Base-by-base conservation (phyloP, 768 basidiomycete species). In the Podaxis carcinomalis region DNA sequence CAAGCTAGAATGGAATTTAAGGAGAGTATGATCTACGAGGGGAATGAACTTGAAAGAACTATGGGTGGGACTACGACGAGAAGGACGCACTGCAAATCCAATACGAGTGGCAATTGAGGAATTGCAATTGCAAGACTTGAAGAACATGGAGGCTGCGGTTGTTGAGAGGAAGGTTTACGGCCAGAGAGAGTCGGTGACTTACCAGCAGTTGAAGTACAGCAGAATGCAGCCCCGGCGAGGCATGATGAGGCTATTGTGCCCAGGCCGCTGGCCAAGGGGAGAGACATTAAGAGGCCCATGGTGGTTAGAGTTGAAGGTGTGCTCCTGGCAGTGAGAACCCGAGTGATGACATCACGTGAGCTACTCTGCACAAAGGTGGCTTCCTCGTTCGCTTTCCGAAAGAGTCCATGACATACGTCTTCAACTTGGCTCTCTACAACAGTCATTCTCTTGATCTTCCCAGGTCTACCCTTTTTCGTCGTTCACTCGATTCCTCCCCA, bases 71-170 rank as follows among this genome's bases (percentile, higher is more conserved):
- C 10, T 37, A 9, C 55, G 44, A 14, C 32, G 37, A 21, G 39
- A 16, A 16, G 42, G 39, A 25, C 19, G 2, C 35, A 19, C 23
- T 9, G 35, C 52, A 56, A 54, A 72, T 36, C 95, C 95, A 60
- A 98, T 89, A 69, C 95, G 89, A 47, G 95, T 98, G 0, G 97
- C 97, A 67, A 99, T 98, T 0, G 94, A 96, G 7, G 94, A 96
- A 72, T 98, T 98, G 77, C 97, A 99, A 72, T 98, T 98, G 75
- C 96, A 99, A 35, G 92, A 94, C 80, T 97, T 98, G 83, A 88
- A 95, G 78, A 97, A 93, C 85, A 96, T 94, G 37, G 92, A 94
- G 3, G 95, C 95, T 87, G 75, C 68, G 66, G 27, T 16, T 5
- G 32, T n/a, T 51, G 49, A 36, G 65, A 56, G 44, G 36, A 47